These are phyloP conservation scores for Alnus rubra DNA, from an alignment of 306 rosid species.

Conservation along the genomic window DNA sequence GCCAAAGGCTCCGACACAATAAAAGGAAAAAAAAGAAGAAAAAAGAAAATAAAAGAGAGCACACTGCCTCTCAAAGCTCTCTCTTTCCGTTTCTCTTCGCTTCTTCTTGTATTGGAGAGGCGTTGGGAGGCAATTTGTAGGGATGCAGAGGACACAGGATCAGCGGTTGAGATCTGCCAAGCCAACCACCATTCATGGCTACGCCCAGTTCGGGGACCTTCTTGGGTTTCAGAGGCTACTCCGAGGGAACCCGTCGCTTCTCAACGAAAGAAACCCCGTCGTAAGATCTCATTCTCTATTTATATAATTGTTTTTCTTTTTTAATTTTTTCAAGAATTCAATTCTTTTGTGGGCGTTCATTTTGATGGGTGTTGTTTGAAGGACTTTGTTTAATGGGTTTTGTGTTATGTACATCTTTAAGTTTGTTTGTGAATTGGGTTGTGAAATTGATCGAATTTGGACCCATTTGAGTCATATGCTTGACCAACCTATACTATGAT, in stretches of 20 bases:
- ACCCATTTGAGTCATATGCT: constrained; percentile 17
- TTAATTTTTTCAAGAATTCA: constrained; percentile 6
- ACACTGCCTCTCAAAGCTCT: too few species aligned
- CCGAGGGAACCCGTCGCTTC: constrained; percentile 71
- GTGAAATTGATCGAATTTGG: constrained; percentile 17
- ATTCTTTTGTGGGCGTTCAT: background rate
- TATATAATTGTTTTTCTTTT: background rate
- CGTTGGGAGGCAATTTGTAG: constrained; percentile 2
- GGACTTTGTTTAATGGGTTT: constrained; percentile 11
- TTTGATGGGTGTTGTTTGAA: background rate
- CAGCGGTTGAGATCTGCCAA: constrained; percentile 70
- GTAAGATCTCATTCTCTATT: constrained; percentile 50
- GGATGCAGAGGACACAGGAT: constrained; percentile 65
- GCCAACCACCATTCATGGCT: constrained; percentile 71
- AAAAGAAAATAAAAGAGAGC: background rate
- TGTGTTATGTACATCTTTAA: background rate
- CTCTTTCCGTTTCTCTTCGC: constrained; percentile 4
- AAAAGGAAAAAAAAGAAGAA: background rate
- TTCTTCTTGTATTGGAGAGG: constrained; percentile 18
- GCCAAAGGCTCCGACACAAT: constrained; percentile 2
- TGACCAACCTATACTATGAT: background rate
- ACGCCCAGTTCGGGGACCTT: constrained; percentile 75
- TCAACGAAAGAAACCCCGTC: constrained; percentile 73
- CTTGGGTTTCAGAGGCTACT: constrained; percentile 73
- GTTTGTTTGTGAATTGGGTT: too few species aligned